A percentile compares a stretch with the other conserved stretches of the same genome.
These are phyloP conservation scores for Prunus armeniaca DNA, from an alignment of 306 rosid genomes.

Conservation along the genomic window DNA sequence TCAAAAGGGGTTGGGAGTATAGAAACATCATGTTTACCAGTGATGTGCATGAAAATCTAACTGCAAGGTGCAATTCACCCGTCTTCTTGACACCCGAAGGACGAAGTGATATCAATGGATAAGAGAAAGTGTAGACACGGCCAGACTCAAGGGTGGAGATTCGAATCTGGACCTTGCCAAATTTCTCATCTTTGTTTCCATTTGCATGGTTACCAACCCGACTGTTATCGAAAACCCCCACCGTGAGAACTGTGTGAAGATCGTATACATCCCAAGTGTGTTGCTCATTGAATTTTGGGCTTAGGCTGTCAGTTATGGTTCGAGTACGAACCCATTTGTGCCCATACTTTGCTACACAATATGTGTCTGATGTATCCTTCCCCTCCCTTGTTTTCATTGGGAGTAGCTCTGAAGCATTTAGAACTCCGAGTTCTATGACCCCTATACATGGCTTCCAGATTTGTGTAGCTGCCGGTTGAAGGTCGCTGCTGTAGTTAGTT, in stretches of 20 bases:
- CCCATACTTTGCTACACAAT: neutral
- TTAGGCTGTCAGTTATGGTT: neutral
- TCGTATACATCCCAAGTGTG: neutral
- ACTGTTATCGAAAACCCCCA: neutral
- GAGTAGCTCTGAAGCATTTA: neutral
- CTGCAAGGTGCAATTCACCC: neutral
- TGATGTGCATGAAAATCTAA: neutral
- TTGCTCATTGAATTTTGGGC: neutral
- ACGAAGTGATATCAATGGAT: neutral
- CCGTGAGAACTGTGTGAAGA: neutral
- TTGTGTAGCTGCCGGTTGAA: neutral
- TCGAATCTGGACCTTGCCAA: neutral
- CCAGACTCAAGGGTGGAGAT: neutral
- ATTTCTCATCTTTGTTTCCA: neutral
- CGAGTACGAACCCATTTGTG: neutral
- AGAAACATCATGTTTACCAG: neutral
- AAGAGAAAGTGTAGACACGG: neutral
- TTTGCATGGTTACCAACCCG: neutral
- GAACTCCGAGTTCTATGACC: neutral
- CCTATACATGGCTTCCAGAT: neutral
- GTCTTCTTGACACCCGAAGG: neutral
- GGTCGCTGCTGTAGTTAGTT: neutral
- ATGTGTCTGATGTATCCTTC: neutral
- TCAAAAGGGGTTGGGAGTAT: neutral
- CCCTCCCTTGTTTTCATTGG: too few species aligned